phyloP scores from a whole-genome alignment of 2,329 filamentous ascomycete species.

The Chalara sp. region DNA sequence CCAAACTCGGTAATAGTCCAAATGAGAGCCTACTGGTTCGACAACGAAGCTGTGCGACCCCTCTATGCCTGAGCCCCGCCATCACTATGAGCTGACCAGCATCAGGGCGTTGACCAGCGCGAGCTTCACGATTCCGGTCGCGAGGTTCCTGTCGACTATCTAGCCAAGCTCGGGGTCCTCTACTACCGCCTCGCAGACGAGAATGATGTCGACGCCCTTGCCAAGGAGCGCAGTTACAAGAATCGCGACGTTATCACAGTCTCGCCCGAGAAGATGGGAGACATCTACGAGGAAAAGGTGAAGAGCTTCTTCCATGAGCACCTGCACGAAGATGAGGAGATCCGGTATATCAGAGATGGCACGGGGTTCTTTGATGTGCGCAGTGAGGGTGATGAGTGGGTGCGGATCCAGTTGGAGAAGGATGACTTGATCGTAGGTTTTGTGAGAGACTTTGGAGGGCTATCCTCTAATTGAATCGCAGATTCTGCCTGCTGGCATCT shows the following conservation, averaged over 20 bases:
- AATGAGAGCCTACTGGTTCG: constrained; percentile 68
- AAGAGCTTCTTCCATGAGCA: constrained; percentile 93
- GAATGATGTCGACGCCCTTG: constrained; percentile 65
- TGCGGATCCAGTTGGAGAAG: constrained; percentile 78
- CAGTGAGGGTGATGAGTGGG: constrained; percentile 76
- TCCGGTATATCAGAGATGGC: constrained; percentile 85
- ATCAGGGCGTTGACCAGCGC: constrained; percentile 79
- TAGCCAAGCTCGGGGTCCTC: constrained; percentile 70
- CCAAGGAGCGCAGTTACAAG: constrained; percentile 72
- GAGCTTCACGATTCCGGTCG: constrained; percentile 81
- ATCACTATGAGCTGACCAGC: constrained; percentile 2
- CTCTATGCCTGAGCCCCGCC: neutral
- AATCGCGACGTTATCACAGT: constrained; percentile 93
- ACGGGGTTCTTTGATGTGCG: constrained; percentile 91
- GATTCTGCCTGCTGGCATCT: constrained; percentile 90
- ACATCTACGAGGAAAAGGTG: constrained; percentile 86
- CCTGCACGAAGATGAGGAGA: constrained; percentile 97
- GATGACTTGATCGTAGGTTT: constrained; percentile 63
- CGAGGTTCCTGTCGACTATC: constrained; percentile 54
- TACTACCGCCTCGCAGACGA: constrained; percentile 65
- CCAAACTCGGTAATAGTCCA: constrained; percentile 16
- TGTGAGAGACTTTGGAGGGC: neutral
- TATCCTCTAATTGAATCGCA: constrained; percentile 7
- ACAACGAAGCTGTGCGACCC: constrained; percentile 51
- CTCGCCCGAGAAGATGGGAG: constrained; percentile 78